Conservation (phyloP, 176 grass and related monocot species). For the bread wheat (Triticum aestivum) region IWGSC_CS_RefSeq_v2.1 NC_057809.1:475326653-475327152, state of each 20-base stretch:
- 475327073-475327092: conserved; percentile 73
- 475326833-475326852: conserved; percentile 53
- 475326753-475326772: conserved; percentile 69
- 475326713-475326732: conserved; percentile 57
- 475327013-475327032: conserved; percentile 49
- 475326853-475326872: conserved; percentile 71
- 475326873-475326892: conserved; percentile 66
- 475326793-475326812: conserved; percentile 43
- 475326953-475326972: conserved; percentile 44
- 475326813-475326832: conserved; percentile 18
- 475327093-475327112: conserved; percentile 70
- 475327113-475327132: conserved; percentile 78
- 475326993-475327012: conserved; percentile 50
- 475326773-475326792: conserved; percentile 59
- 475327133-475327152: conserved; percentile 85
- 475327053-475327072: conserved; percentile 91
- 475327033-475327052: conserved; percentile 54
- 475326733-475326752: conserved; percentile 52
- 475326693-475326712: conserved; percentile 53
- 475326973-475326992: conserved; percentile 51
- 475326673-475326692: conserved; percentile 46
- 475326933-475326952: conserved; percentile 65
- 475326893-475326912: conserved; percentile 45
- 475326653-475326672: conserved; percentile 31
- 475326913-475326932: conserved; percentile 48